Base-by-base conservation (phyloP, 1,284 basidiomycete genomes). In the Exobasidium cylindrosporum region DNA sequence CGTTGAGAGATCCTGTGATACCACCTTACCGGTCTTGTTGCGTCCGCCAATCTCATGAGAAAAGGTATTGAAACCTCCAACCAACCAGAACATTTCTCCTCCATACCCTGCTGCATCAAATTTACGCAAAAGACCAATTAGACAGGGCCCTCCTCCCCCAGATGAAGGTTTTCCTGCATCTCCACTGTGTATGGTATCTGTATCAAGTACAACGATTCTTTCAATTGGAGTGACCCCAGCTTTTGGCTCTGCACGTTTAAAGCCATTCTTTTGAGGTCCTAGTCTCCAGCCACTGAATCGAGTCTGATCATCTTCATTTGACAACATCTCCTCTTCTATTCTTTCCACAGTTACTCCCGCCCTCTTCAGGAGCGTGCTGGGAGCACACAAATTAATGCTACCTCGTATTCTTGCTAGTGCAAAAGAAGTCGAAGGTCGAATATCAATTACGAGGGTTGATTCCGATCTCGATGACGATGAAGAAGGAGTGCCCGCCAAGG, bases 321-420 rank as follows among this genome's bases (percentile, higher is more conserved):
- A 60, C 10, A 79, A 63, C 72, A 79, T 74, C 50, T 77, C 73
- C 13, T 72, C 63, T 56, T 76, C 70, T 52, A 79, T 67, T 24
- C 72, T 69, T 5, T 77, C 70, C 5, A 79, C 64, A 0, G 72
- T 74, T 44, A 79, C 69, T 21, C 70, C 76, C 0, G 72, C 63
- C n/a, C 77, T 69, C 56, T 73, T 74, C 26, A 98, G 88, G 28
- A 97, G 86, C 0, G 94, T 97, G 3, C 92, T 93, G 0, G 94
- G 94, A 3, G 96, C 90, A 52, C 91, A 91, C 61, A 97, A 85
- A 46, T 91, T 92, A 65, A 96, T 83, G n/a, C 93, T 88, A 46
- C 82, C 66, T 10, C 47, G 50, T 28, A 79, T 60, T 24, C 73
- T 70, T 23, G 68, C 68, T 28, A 58, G 54, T 3, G 59, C 56